These are phyloP conservation scores for Mycena kentingensis DNA, from an alignment of 768 basidiomycete genomes.

Conservation along the genomic window DNA sequence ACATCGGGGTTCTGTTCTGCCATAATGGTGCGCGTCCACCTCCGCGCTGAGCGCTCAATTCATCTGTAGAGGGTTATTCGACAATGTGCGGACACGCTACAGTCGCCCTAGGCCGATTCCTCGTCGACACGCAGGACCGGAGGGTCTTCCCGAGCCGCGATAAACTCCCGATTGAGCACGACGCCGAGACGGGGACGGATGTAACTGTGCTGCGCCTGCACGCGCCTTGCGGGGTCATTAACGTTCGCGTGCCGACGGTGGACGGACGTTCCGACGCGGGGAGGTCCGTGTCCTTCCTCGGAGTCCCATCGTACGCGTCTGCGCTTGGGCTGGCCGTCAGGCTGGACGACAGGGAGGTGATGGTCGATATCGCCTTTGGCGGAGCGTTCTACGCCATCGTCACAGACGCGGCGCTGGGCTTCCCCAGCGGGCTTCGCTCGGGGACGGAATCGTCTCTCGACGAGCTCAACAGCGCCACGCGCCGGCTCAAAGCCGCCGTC, in stretches of 20 bases:
- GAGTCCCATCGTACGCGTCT: constrained; percentile 38
- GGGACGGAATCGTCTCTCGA: constrained; percentile 18
- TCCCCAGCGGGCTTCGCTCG: constrained; percentile 26
- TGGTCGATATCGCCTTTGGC: constrained; percentile 39
- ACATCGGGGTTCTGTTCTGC: constrained; percentile 45
- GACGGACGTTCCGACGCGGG: constrained; percentile 28
- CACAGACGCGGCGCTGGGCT: constrained; percentile 36
- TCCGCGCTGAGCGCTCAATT: not conserved
- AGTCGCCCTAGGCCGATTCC: constrained; percentile 42
- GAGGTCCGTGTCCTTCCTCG: constrained; percentile 35
- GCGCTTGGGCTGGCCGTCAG: constrained; percentile 29
- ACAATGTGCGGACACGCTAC: constrained; percentile 48
- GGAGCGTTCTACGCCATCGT: constrained; percentile 45
- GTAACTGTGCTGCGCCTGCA: constrained; percentile 33
- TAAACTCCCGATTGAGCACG: constrained; percentile 24
- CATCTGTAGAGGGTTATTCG: constrained; percentile 35
- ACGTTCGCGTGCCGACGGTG: constrained; percentile 32
- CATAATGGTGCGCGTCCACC: constrained; percentile 40
- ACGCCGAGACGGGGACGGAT: constrained; percentile 20
- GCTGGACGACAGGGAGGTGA: constrained; percentile 24
- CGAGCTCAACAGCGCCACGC: constrained; percentile 34
- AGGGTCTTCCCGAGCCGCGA: constrained; percentile 33
- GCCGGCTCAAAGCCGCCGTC: constrained; percentile 27
- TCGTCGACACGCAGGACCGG: constrained; percentile 39
- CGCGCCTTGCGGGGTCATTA: constrained; percentile 41